A percentile compares a stretch with the other conserved stretches of the same genome.
Evolutionary conservation across 106 monocot genomes (phyloP).

Genomic region (Allium sativum): DNA sequence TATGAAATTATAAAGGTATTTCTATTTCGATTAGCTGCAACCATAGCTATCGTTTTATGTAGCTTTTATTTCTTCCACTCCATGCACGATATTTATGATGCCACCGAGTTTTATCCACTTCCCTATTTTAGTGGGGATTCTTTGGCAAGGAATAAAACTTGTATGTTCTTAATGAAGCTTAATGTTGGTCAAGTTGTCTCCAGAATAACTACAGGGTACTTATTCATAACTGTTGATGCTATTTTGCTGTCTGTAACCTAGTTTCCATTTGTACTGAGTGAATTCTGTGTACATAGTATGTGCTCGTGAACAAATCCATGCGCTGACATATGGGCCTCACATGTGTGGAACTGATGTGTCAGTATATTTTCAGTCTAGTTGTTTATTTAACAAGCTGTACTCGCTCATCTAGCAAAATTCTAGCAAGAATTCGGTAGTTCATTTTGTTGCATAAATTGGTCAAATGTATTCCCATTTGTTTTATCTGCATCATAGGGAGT

Average conservation of each 20-base stretch:
- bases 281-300: too few relatives aligned
- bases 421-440: too few relatives aligned
- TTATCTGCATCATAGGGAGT: too few relatives aligned
- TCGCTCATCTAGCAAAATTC: too few relatives aligned
- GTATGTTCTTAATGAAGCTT: constrained; percentile 32
- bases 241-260: background rate
- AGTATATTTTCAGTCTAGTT: too few relatives aligned
- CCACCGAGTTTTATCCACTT: constrained; percentile 67
- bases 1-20: constrained; percentile 89
- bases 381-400: too few relatives aligned
- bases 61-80: constrained; percentile 3
- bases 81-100: constrained; percentile 84
- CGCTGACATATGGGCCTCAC: too few relatives aligned
- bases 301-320: too few relatives aligned
- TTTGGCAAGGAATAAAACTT: constrained; percentile 19
- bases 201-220: constrained; percentile 49
- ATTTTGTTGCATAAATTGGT: too few relatives aligned
- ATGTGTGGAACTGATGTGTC: too few relatives aligned
- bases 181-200: constrained; percentile 29
- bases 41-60: background rate
- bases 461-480: too few relatives aligned
- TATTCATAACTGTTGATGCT: background rate
- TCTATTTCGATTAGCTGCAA: background rate
- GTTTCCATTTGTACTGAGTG: too few relatives aligned
- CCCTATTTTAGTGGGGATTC: constrained; percentile 25